Evolutionary conservation across 805 yeast species (phyloP).

Genomic region (Lachancea sp.): DNA sequence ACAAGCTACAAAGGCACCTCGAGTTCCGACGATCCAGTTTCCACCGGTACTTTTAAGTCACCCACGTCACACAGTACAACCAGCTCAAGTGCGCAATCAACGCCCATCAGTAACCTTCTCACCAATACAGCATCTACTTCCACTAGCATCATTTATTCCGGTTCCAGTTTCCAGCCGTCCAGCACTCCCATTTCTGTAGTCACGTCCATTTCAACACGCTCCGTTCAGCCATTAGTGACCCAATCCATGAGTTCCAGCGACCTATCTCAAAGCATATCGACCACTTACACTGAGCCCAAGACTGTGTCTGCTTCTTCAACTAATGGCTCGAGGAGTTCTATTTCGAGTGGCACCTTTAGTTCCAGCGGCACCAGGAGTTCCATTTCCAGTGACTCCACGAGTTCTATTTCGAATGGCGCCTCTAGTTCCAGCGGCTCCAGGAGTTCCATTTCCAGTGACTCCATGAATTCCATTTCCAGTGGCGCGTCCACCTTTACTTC

Average conservation of each 20-base stretch:
- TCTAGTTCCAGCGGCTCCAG: not conserved
- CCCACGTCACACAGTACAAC: no score
- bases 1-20: not conserved
- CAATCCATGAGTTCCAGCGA: slow-evolving; percentile 26
- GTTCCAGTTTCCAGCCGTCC: slow-evolving; percentile 11
- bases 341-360: not conserved
- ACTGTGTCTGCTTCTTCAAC: slow-evolving; percentile 8
- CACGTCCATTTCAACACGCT: slow-evolving; percentile 27
- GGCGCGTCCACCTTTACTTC: not conserved
- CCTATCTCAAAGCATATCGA: slow-evolving; percentile 27
- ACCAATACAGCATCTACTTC: slow-evolving; percentile 16
- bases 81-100: no score
- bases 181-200: slow-evolving; percentile 25
- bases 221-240: slow-evolving; percentile 31
- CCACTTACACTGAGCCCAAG: slow-evolving; percentile 24
- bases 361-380: not conserved
- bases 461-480: not conserved
- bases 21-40: not conserved
- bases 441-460: not conserved
- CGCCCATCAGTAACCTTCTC: slow-evolving; percentile 8
- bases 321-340: not conserved
- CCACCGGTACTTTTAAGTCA: no score
- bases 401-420: not conserved
- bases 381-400: not conserved
- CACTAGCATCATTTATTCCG: slow-evolving; percentile 15